Percentiles rank a stretch among this genome's conserved stretches.
Evolutionary conservation across 495 filamentous ascomycete species (phyloP).

Genomic region (Parachaetomium inaequale): DNA sequence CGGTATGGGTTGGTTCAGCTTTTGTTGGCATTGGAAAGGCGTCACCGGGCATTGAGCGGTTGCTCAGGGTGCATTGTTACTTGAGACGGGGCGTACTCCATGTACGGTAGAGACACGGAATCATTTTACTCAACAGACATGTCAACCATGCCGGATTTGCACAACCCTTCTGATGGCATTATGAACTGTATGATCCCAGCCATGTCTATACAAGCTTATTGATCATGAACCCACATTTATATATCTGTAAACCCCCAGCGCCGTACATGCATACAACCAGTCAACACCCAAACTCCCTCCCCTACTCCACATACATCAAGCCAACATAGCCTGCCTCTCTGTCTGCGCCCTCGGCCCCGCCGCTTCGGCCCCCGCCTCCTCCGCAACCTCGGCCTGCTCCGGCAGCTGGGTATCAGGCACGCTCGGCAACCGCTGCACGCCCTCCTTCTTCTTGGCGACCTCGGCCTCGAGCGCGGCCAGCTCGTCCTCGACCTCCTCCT

Average conservation of each 20-base stretch:
- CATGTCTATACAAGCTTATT: not conserved
- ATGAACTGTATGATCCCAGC: too few species aligned
- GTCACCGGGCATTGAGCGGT: slow-evolving; percentile 12
- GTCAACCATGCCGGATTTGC: not conserved
- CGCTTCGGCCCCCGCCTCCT: slow-evolving; percentile 28
- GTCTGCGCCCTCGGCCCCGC: slow-evolving; percentile 23
- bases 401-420: slow-evolving; percentile 52
- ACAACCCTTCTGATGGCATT: not conserved
- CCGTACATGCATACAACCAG: slow-evolving; percentile 7
- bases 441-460: slow-evolving; percentile 29
- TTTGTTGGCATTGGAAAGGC: slow-evolving; percentile 14
- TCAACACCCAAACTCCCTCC: not conserved
- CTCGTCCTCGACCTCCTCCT: slow-evolving; percentile 97
- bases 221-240: not conserved
- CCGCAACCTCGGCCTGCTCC: slow-evolving; percentile 25
- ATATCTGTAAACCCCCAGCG: slow-evolving; percentile 1
- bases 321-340: slow-evolving; percentile 46
- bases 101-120: not conserved
- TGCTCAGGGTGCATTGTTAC: not conserved
- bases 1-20: not conserved
- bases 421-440: slow-evolving; percentile 49
- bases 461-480: slow-evolving; percentile 74
- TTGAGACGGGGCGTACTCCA: not conserved
- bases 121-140: not conserved
- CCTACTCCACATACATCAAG: slow-evolving; percentile 23